Evolutionary conservation across 2,329 filamentous ascomycete genomes (phyloP), one percentile per base, ranked within the genome.

Genomic region (Fusarium transvaalense): DNA sequence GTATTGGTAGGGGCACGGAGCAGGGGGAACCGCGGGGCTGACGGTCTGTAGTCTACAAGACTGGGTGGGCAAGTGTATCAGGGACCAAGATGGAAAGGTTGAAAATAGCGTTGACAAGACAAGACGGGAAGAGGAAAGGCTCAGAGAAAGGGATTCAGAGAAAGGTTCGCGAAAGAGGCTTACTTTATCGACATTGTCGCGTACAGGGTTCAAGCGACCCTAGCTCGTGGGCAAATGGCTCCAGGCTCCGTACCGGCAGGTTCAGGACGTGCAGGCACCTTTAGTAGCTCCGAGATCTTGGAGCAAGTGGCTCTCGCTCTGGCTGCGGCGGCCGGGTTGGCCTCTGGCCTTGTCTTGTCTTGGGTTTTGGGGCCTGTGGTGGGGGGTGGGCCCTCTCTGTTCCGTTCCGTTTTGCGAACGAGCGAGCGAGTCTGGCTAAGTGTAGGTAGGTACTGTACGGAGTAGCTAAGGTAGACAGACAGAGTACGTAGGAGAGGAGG

Each of bases 151-250:
- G 55, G 59, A 67, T 64, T 64, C 51, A 59, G 48, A 63, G 71
- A 66, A 65, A 70, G 68, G 64, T 64, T 73, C 72, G 74, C 69
- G 64, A 72, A 74, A 66, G 71, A 76, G 75, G 81, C 82, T 82
- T 81, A 85, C 83, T 85, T 85, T 83, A 85, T 84, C 77, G 83
- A 85, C 83, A 85, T 85, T 76, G 76, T 82, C 74, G 75, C 72
- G 64, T 75, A 76, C 73, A 77, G 74, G 76, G 77, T 77, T 76
- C 71, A 71, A 72, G 67, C 70, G 76, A 77, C 76, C 76, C 76
- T 74, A 75, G 76, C 72, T 76, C 69, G 66, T 71, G 67, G 72
- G 64, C 71, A 69, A 74, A 74, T 74, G 69, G 72, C 72, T 74
- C 69, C 68, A 71, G 72, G 69, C 71, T 74, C 71, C 71, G 73